Evolutionary conservation across 2,329 filamentous ascomycete species (phyloP).

Genomic region (Fusarium albosuccineum): DNA sequence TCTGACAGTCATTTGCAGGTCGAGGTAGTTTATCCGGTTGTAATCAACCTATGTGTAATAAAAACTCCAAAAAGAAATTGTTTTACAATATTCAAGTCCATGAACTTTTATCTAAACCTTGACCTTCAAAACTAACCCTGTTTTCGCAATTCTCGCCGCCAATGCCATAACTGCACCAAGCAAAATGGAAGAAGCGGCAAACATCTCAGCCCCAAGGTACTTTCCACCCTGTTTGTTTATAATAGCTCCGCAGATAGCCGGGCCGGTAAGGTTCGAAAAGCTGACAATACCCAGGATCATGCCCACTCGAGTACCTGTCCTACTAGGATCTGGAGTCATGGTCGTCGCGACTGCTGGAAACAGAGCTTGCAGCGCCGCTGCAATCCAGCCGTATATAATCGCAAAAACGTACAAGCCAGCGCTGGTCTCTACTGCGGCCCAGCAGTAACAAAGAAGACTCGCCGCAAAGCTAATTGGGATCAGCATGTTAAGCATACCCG

Average conservation of each 20-base stretch:
- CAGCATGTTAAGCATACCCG: slow-evolving; percentile 65
- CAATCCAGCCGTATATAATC: slow-evolving; percentile 63
- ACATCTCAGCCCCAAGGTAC: slow-evolving; percentile 44
- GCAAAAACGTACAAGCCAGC: slow-evolving; percentile 47
- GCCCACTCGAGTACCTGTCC: slow-evolving; percentile 51
- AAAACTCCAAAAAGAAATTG: too few species aligned
- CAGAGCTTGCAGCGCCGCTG: slow-evolving; percentile 63
- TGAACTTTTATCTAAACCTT: slow-evolving; percentile 17
- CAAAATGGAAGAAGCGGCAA: slow-evolving; percentile 40
- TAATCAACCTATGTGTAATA: too few species aligned
- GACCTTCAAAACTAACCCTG: slow-evolving; percentile 16
- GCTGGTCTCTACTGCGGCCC: slow-evolving; percentile 42
- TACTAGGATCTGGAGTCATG: slow-evolving; percentile 50
- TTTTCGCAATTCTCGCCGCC: slow-evolving; percentile 33
- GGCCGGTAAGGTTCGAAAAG: slow-evolving; percentile 46
- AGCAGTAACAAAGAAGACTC: slow-evolving; percentile 47
- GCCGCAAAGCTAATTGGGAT: slow-evolving; percentile 52
- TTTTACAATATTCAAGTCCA: background rate
- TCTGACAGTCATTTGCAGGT: too few species aligned
- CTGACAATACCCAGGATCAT: slow-evolving; percentile 53
- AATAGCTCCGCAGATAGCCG: slow-evolving; percentile 45
- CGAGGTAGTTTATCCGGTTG: too few species aligned
- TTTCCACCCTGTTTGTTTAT: slow-evolving; percentile 33
- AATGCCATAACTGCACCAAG: slow-evolving; percentile 40
- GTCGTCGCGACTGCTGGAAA: slow-evolving; percentile 64